Conservation (phyloP, 805 yeast species). For the Danielozyma ontarioensis region DNA sequence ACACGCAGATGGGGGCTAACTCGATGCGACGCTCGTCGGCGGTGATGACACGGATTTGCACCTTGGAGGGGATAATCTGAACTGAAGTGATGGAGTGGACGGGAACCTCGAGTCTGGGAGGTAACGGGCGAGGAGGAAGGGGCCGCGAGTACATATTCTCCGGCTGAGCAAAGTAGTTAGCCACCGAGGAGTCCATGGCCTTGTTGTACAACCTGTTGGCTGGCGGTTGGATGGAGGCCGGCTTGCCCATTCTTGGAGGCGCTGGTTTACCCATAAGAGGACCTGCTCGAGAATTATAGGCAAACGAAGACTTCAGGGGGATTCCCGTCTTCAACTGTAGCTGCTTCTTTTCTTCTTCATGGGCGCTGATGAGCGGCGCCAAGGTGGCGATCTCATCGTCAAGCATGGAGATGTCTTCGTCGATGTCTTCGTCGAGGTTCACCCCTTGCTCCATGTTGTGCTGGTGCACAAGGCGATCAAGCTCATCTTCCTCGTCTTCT, state of each 20-base stretch:
- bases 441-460: constrained; percentile 33
- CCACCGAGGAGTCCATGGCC: constrained; percentile 1
- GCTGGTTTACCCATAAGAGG: constrained; percentile 32
- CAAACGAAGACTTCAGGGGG: constrained; percentile 3
- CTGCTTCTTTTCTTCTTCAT: constrained; percentile 17
- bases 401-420: constrained; percentile 24
- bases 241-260: constrained; percentile 39
- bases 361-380: constrained; percentile 35
- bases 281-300: constrained; percentile 8
- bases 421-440: constrained; percentile 19
- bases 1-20: constrained; percentile 25
- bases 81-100: constrained; percentile 21
- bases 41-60: neutral
- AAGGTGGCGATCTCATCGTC: constrained; percentile 39
- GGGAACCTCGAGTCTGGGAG: constrained; percentile 32
- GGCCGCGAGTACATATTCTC: neutral
- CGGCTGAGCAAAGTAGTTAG: neutral
- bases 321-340: neutral
- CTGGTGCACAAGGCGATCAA: constrained; percentile 29
- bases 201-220: constrained; percentile 32
- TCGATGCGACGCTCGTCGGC: constrained; percentile 4
- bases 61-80: constrained; percentile 1
- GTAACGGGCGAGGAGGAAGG: constrained; percentile 26
- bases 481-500: constrained; percentile 33
- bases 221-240: constrained; percentile 43